These are phyloP conservation scores for Alternaria triticina DNA, from an alignment of 2,329 filamentous ascomycete genomes.

Conservation along the genomic window DNA sequence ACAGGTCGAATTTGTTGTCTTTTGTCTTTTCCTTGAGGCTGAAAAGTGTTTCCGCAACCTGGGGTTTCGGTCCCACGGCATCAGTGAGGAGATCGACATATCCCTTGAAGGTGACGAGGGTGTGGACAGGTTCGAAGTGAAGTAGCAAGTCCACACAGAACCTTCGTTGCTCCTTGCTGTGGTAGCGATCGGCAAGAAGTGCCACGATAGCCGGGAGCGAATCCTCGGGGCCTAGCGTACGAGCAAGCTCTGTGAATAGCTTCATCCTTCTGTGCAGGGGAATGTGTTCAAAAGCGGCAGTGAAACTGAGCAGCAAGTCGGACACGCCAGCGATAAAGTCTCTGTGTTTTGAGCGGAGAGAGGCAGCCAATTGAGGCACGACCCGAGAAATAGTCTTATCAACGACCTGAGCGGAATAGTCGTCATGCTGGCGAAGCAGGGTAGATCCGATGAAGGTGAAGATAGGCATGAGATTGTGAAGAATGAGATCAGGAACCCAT, in stretches of 20 bases:
- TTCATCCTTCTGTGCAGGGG: slow-evolving; percentile 82
- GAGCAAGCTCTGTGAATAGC: slow-evolving; percentile 83
- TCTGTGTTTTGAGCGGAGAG: slow-evolving; percentile 77
- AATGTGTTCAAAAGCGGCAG: slow-evolving; percentile 94
- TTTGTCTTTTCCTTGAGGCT: slow-evolving; percentile 58
- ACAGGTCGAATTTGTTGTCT: slow-evolving; percentile 47
- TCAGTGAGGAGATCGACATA: slow-evolving; percentile 78
- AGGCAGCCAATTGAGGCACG: slow-evolving; percentile 87
- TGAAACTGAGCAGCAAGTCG: slow-evolving; percentile 93
- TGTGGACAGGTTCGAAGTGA: slow-evolving; percentile 74
- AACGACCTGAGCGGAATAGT: slow-evolving; percentile 95
- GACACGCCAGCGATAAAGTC: slow-evolving; percentile 82
- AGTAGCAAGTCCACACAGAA: slow-evolving; percentile 78
- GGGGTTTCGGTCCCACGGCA: slow-evolving; percentile 75
- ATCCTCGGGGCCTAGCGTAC: slow-evolving; percentile 83
- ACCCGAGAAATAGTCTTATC: slow-evolving; percentile 93
- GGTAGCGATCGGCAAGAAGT: slow-evolving; percentile 90
- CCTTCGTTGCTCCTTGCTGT: slow-evolving; percentile 74
- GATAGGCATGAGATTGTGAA: slow-evolving; percentile 98
- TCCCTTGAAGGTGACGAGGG: slow-evolving; percentile 75
- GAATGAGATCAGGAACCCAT: slow-evolving; percentile 85
- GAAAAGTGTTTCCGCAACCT: slow-evolving; percentile 74
- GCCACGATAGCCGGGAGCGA: slow-evolving; percentile 87
- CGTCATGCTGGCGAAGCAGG: slow-evolving; percentile 88
- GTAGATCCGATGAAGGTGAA: slow-evolving; percentile 98